phyloP scores from a whole-genome alignment of 2,329 filamentous ascomycete genomes.

The Aspergillus novoparasiticus region DNA sequence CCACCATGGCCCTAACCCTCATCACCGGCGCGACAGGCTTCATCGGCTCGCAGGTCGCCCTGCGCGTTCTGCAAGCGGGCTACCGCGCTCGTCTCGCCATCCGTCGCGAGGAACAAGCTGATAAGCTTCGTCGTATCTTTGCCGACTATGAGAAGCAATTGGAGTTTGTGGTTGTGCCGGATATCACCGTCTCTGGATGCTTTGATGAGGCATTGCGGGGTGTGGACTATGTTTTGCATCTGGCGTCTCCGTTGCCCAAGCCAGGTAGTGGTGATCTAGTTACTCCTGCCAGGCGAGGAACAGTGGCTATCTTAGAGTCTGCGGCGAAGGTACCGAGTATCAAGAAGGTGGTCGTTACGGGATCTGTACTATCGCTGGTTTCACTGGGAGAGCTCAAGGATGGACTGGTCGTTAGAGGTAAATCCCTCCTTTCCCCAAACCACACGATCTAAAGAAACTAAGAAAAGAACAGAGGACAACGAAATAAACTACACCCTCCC shows the following conservation, averaged over 20 bases:
- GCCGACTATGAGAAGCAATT: constrained; percentile 12
- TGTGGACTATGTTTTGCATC: constrained; percentile 24
- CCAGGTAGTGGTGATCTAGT: constrained; percentile 10
- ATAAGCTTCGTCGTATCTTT: constrained; percentile 11
- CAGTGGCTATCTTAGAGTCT: not conserved
- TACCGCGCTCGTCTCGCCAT: constrained; percentile 22
- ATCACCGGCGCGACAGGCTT: constrained; percentile 29
- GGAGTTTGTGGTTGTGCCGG: constrained; percentile 20
- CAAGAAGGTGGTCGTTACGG: constrained; percentile 11
- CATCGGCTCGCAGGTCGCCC: constrained; percentile 22
- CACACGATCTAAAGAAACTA: not conserved
- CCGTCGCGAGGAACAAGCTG: constrained; percentile 18
- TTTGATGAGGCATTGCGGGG: constrained; percentile 16
- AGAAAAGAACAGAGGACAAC: constrained; percentile 1
- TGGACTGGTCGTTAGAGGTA: not conserved
- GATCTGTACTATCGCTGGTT: constrained; percentile 3
- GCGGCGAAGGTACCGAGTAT: constrained; percentile 1
- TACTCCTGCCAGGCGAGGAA: constrained; percentile 9
- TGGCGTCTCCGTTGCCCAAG: constrained; percentile 22
- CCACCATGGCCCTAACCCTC: constrained; percentile 15
- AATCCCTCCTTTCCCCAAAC: not conserved
- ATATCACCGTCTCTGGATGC: constrained; percentile 13
- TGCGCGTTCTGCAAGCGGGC: constrained; percentile 17
- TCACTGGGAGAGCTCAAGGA: not conserved
- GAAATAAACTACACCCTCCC: constrained; percentile 13